Conservation (phyloP, 2,329 filamentous ascomycete genomes). For the Colletotrichum australisinense region DNA sequence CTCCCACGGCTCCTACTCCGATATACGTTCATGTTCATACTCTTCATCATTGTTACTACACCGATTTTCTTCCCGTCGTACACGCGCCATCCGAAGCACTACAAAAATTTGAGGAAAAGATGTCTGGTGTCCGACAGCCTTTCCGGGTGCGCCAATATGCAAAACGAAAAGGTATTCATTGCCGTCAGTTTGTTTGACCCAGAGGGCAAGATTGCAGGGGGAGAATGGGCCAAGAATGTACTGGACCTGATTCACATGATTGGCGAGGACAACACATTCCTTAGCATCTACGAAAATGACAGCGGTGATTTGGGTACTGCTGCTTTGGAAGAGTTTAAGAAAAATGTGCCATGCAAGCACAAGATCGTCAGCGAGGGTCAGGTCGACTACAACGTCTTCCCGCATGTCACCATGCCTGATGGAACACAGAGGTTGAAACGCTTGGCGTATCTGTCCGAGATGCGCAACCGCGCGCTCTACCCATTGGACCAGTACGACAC, state of each 20-base stretch:
- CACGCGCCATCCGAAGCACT: conserved; percentile 51
- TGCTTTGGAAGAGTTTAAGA: conserved; percentile 64
- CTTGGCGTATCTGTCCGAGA: conserved; percentile 79
- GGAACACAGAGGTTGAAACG: conserved; percentile 75
- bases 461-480: conserved; percentile 76
- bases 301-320: conserved; percentile 66
- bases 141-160: conserved; percentile 51
- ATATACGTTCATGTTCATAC: conserved; percentile 42
- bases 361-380: conserved; percentile 70
- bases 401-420: conserved; percentile 70
- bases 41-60: conserved; percentile 45
- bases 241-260: conserved; percentile 72
- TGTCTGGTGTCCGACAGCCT: conserved; percentile 43
- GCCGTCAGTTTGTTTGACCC: conserved; percentile 77
- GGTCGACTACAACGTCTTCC: conserved; percentile 66
- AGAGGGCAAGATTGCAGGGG: conserved; percentile 68
- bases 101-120: conserved; percentile 44
- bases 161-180: conserved; percentile 77
- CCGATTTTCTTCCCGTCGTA: conserved; percentile 58
- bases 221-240: conserved; percentile 72
- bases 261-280: conserved; percentile 74
- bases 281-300: conserved; percentile 81
- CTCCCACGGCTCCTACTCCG: conserved; percentile 35
- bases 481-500: conserved; percentile 66
- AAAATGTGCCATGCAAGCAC: conserved; percentile 56